A percentile compares a stretch with the other conserved stretches of the same genome.
Conservation (phyloP, 1,284 basidiomycete species). For the Wolfiporia cocos region DNA sequence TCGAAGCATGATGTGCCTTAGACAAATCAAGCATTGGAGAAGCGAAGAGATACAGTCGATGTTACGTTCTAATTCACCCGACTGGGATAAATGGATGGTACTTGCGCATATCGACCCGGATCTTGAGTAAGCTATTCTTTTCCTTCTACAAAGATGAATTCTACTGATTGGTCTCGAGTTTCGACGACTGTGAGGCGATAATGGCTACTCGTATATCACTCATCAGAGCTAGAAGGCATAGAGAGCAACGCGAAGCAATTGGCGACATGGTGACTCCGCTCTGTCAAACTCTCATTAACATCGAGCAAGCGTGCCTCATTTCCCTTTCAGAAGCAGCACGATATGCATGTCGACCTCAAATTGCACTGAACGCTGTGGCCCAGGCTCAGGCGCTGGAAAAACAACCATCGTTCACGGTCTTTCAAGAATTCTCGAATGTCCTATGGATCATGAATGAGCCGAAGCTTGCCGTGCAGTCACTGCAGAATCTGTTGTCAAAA, state of each 20-base stretch:
- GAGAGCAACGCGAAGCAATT: conserved; percentile 65
- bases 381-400: conserved; percentile 64
- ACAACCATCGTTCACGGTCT: conserved; percentile 45
- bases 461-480: conserved; percentile 73
- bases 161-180: conserved; percentile 39
- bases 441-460: conserved; percentile 89
- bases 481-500: conserved; percentile 45
- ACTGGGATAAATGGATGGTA: conserved; percentile 30
- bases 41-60: conserved; percentile 29
- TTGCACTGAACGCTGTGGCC: conserved; percentile 82
- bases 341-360: conserved; percentile 63
- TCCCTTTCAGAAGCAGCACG: conserved; percentile 74
- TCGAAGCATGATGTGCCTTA: conserved; percentile 72
- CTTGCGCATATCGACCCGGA: conserved; percentile 45
- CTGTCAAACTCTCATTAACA: conserved; percentile 41
- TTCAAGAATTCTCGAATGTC: conserved; percentile 83
- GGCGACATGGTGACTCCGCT: conserved; percentile 61
- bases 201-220: conserved; percentile 81
- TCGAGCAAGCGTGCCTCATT: conserved; percentile 72
- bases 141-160: conserved; percentile 6
- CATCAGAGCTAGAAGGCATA: conserved; percentile 61
- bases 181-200: conserved; percentile 71
- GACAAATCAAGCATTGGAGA: conserved; percentile 64
- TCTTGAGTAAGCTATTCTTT: conserved; percentile 53
- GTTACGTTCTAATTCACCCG: conserved; percentile 30